These are phyloP conservation scores for Populus hybrid DNA, from an alignment of 441 rosid genomes.

Conservation along the genomic window DNA sequence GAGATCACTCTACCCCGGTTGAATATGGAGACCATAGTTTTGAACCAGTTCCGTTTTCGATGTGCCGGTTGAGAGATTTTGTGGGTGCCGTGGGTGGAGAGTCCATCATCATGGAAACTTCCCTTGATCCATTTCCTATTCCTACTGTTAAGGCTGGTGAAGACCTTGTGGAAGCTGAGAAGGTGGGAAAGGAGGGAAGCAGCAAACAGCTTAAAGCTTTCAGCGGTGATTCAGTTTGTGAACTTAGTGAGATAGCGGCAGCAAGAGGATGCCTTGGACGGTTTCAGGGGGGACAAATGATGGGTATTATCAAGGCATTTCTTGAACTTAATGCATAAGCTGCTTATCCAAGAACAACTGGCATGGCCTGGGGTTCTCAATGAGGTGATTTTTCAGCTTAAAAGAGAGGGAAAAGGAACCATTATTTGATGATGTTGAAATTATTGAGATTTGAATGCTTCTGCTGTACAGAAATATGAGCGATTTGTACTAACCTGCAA, in stretches of 20 bases:
- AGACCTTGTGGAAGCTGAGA: constrained; percentile 31
- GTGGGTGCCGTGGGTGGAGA: constrained; percentile 75
- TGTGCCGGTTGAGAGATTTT: constrained; percentile 65
- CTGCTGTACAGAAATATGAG: background rate
- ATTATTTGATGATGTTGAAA: background rate
- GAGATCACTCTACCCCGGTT: constrained; percentile 95
- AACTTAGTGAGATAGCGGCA: constrained; percentile 71
- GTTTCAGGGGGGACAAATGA: constrained; percentile 92
- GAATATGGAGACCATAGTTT: constrained; percentile 98
- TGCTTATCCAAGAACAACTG: constrained; percentile 10
- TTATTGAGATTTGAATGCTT: background rate
- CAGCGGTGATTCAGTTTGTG: constrained; percentile 64
- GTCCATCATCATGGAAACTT: constrained; percentile 40
- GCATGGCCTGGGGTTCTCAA: background rate
- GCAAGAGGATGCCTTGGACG: constrained; percentile 92
- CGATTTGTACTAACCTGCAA: too few species aligned
- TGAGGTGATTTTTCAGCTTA: background rate
- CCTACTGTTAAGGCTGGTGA: constrained; percentile 46
- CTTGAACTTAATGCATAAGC: constrained; percentile 37
- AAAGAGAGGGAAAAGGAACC: background rate
- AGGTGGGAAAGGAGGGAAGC: constrained; percentile 18
- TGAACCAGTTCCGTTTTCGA: constrained; percentile 82
- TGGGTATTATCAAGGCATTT: constrained; percentile 76
- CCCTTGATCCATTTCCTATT: constrained; percentile 81
- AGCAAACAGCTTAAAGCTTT: constrained; percentile 31